These are phyloP conservation scores for Ogataea populi-albae DNA, from an alignment of 805 yeast species.

Conservation along the genomic window DNA sequence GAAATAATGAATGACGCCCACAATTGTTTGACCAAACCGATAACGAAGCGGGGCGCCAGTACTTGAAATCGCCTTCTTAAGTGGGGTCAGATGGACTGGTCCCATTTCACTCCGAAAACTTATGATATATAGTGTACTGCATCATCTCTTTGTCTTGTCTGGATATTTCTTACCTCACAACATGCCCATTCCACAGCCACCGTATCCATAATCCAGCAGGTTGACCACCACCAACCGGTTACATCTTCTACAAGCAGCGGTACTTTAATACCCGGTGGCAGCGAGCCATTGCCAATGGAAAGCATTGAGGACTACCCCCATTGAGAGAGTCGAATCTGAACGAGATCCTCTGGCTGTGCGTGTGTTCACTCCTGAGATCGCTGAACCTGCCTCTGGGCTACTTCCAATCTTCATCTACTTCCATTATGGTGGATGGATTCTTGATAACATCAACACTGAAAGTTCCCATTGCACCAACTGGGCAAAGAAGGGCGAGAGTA, in stretches of 20 bases:
- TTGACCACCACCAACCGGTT: conserved; percentile 19
- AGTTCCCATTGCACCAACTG: conserved; percentile 39
- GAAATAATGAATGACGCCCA: conserved; percentile 25
- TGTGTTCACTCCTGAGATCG: conserved; percentile 26
- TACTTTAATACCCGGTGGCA: no score
- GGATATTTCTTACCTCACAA: no score
- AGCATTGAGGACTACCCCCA: conserved; percentile 10
- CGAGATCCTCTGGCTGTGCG: conserved; percentile 24
- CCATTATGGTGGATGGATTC: conserved; percentile 34
- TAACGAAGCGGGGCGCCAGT: no score
- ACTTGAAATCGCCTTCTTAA: no score
- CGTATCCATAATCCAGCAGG: conserved; percentile 13
- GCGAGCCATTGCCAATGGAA: conserved; percentile 17
- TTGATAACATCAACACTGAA: conserved; percentile 31
- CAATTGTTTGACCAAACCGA: conserved; percentile 17
- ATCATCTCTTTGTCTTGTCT: no score
- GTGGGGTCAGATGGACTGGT: no score
- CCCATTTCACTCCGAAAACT: no score
- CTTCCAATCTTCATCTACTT: conserved; percentile 27
- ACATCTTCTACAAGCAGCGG: conserved; percentile 16
- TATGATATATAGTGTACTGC: no score
- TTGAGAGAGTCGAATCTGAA: conserved; percentile 27
- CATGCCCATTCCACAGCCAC: neutral
- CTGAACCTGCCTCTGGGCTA: conserved; percentile 14
- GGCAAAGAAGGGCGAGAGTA: conserved; percentile 33